Base-by-base conservation (phyloP, 2,329 filamentous ascomycete species). In the Nothophoma quercina region DNA sequence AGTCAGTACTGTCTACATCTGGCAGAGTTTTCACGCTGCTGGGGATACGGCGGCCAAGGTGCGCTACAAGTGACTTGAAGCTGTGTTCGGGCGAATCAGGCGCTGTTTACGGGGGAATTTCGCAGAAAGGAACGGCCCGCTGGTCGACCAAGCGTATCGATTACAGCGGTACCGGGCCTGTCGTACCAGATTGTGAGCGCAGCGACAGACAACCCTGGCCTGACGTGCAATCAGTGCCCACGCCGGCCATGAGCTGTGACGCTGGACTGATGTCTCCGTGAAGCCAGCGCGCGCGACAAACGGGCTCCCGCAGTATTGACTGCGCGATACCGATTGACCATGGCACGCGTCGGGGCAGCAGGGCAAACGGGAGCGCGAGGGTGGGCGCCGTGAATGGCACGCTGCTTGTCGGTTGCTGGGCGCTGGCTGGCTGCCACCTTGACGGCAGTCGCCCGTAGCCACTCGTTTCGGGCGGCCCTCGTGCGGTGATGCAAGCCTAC, bases 121-220 rank as follows among this genome's bases (percentile, higher is more conserved):
- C 43, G 63, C 55, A 61, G 45, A 55, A 67, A n/a, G 69, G 67
- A 59, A 64, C 68, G 69, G 67, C 57, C 68, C 68, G 68, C 68
- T 50, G 41, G 62, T 52, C 45, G 58, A 52, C 58, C 63, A 63
- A 49, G 46, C 35, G 51, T 62, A 60, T 64, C 60, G 65, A 63
- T 63, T 60, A 53, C 47, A 51, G 62, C 58, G 58, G 63, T 48
- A 59, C 63, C 59, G 62, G 58, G 53, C 55, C 59, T 60, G 67
- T 67, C 58, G 64, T 62, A 67, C 62, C 60, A 62, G 52, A 59
- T 29, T 40, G 5, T 9, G 39, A 16, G 8, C 5, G 18, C 43
- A n/a, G 32, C 21, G 42, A 35, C 42, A 30, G 26, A 35, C 42
- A 30, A 19, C 19, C 33, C 21, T 40, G 25, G 13, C 29, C 33